Base-by-base conservation (phyloP, 495 filamentous ascomycete genomes). In the Hyaloscypha bicolor region DNA sequence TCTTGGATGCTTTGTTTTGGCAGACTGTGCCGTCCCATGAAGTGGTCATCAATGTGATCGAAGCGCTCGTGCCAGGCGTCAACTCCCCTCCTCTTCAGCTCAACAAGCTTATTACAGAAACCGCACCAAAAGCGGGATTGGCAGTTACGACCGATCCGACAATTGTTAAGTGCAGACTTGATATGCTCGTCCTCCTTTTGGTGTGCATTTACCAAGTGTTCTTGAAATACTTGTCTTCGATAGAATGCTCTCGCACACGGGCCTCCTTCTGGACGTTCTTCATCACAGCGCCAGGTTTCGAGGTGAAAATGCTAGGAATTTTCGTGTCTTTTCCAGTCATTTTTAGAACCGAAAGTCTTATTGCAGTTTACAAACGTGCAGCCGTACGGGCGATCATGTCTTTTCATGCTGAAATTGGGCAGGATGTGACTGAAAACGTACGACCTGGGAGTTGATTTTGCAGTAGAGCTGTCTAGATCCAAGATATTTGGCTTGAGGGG, bases 281-380 rank as follows among this genome's bases (percentile, higher is more conserved):
- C 72, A 48, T 80, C 81, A 76, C 94, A 97, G n/a, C 88, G 86
- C 89, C 92, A 97, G 63, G 86, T 83, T 67, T 93, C 88, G 3
- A 86, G 72, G 69, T 90, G 86, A 68, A 87, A 89, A 73, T 97
- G 94, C 74, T 96, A 93, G 31, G 87, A 90, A 69, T 89, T 93
- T 71, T 98, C 94, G 74, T 98, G 94, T 8, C 95, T 88, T 76
- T 97, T 97, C 95, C 94, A 97, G 78, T 97, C 94, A 55, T 92
- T 92, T 74, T 97, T 97, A 79, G 90, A 93, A 37, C 95, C 94
- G 69, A 97, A 97, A 2, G 77, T 83, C 69, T 93, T 95, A 55
- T 80, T 79, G 73, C 94, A 97, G 22, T 79, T 79, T 9, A 81
- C 74, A 56, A 87, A 93, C 8, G 94, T 97, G 78, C 94, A 97